These are phyloP conservation scores for Phaeosphaeria sp. DNA, from an alignment of 2,329 filamentous ascomycete genomes.

Conservation along the genomic window DNA sequence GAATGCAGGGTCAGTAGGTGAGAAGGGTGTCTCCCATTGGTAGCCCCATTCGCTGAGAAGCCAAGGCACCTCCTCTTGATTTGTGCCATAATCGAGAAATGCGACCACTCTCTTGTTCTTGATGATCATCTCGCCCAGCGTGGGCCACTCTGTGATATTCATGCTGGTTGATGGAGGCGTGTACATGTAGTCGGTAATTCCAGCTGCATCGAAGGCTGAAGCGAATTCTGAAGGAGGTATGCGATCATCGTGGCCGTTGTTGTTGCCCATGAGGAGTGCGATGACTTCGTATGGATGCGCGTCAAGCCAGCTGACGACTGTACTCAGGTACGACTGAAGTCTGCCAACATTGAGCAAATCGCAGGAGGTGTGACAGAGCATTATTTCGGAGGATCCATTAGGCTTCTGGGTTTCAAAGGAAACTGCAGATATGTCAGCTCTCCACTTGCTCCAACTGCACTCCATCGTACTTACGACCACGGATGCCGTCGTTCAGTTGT, in stretches of 20 bases:
- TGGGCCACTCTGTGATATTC: slow-evolving; percentile 80
- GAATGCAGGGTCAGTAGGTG: slow-evolving; percentile 71
- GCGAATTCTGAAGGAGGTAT: slow-evolving; percentile 70
- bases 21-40: slow-evolving; percentile 91
- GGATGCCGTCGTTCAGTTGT: slow-evolving; percentile 45
- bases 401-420: slow-evolving; percentile 66
- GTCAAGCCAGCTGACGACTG: slow-evolving; percentile 75
- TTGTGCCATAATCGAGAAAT: slow-evolving; percentile 59
- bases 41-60: slow-evolving; percentile 87
- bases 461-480: slow-evolving; percentile 35
- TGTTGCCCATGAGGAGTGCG: slow-evolving; percentile 85
- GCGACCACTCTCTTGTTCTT: slow-evolving; percentile 40
- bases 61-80: slow-evolving; percentile 81
- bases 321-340: slow-evolving; percentile 74
- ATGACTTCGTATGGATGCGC: slow-evolving; percentile 85
- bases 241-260: slow-evolving; percentile 57
- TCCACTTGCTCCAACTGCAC: too few relatives aligned
- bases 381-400: slow-evolving; percentile 63
- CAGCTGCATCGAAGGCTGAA: slow-evolving; percentile 72
- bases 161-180: slow-evolving; percentile 74
- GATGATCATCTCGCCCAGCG: slow-evolving; percentile 66
- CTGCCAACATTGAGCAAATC: slow-evolving; percentile 82
- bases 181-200: slow-evolving; percentile 77
- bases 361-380: slow-evolving; percentile 84
- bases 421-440: slow-evolving; percentile 48